Base-by-base conservation (phyloP, 177 flowering plant species). In the Viscum album region DNA sequence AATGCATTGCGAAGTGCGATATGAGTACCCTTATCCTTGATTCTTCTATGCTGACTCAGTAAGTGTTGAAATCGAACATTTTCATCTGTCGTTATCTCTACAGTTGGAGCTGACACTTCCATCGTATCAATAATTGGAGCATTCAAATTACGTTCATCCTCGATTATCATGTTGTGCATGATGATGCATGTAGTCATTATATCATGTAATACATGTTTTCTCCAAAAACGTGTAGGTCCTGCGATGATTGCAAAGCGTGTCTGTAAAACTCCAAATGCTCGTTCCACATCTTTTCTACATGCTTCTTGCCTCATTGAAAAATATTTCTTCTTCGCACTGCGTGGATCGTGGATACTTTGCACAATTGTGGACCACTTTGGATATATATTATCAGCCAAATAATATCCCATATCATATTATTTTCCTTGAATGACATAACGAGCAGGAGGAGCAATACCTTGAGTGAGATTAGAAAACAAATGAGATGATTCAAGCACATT, bases 221-320 rank as follows among this genome's bases (percentile, higher is more conserved):
- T 4, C 70, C 70, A 70, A 66, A 61, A 47, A 24, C 41, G 66
- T 21, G 68, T 64, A 3, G 70, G 67, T 30, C 63, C 67, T 32
- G 47, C 70, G 19, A 74, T 67, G 58, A 74, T 69, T 3, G 66
- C 66, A 65, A 69, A 74, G n/a, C 61, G 62, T 56, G 72, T 35
- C 43, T 66, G 70, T 5, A 70, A 39, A 8, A 71, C 56, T 34
- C 68, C 66, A 61, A 70, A 70, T 54, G 60, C 63, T 4, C 59
- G 47, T 12, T 67, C 60, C 10, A 67, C 59, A 47, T 67, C 60
- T 47, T 67, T 67, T 29, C 69, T 43, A 23, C 54, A 50, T 29
- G 26, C 8, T 47, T 43, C 70, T 67, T 72, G 74, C 1, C 0
- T 41, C 47, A 23, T 66, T 60, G 12, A n/a, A 70, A 74, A 74